These are phyloP conservation scores for Pseudozyma hubeiensis DNA, from an alignment of 1,284 basidiomycete species.

Conservation along the genomic window DNA sequence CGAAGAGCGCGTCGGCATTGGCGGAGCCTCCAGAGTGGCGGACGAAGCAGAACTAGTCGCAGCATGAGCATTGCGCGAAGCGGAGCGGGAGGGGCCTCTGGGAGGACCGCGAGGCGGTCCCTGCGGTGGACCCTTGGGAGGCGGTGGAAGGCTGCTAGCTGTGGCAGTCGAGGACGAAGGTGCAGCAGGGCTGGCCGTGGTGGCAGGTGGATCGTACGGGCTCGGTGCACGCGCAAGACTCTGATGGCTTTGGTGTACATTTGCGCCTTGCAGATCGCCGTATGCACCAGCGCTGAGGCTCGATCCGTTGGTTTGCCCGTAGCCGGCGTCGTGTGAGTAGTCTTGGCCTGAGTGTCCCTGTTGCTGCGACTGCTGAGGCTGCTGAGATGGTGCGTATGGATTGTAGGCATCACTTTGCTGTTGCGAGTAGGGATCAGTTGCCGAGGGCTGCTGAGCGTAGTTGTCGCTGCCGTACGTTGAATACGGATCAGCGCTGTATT, in stretches of 20 bases:
- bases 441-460: conserved; percentile 14
- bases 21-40: conserved; percentile 3
- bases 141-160: conserved; percentile 14
- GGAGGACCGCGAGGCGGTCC: conserved; percentile 46
- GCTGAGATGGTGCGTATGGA: conserved; percentile 19
- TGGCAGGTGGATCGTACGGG: conserved; percentile 34
- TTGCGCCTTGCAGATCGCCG: not conserved
- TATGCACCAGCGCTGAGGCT: conserved; percentile 12
- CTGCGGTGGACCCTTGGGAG: conserved; percentile 21
- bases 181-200: conserved; percentile 11
- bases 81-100: conserved; percentile 34
- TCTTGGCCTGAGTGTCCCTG: conserved; percentile 15
- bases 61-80: conserved; percentile 34
- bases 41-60: conserved; percentile 9
- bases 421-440: conserved; percentile 1
- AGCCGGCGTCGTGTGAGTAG: conserved; percentile 8
- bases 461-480: conserved; percentile 11
- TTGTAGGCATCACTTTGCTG: conserved; percentile 6
- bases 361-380: conserved; percentile 13
- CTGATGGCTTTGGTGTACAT: not conserved
- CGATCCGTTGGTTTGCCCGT: conserved; percentile 1
- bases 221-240: conserved; percentile 20
- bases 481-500: conserved; percentile 10
- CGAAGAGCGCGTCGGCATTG: not conserved
- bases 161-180: conserved; percentile 5